phyloP scores from a whole-genome alignment of 805 yeast genomes.

The Kodamaea restingae region DNA sequence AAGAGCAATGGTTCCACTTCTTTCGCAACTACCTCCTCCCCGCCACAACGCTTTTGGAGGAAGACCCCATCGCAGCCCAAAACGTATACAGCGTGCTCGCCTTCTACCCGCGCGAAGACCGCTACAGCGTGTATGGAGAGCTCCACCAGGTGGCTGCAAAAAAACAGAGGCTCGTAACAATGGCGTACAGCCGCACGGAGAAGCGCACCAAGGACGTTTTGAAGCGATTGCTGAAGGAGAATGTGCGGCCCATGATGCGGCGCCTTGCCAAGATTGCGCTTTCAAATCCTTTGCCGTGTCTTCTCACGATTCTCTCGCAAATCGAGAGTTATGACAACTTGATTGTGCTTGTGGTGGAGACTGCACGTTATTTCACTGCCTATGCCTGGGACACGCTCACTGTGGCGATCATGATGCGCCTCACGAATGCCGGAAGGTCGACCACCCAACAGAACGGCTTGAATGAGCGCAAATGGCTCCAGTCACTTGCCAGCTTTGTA shows the following conservation, averaged over 20 bases:
- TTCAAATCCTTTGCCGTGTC: constrained; percentile 75
- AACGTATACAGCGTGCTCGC: constrained; percentile 55
- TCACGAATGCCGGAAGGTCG: constrained; percentile 61
- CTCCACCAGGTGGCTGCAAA: constrained; percentile 56
- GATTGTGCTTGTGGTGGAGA: constrained; percentile 69
- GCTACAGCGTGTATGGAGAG: constrained; percentile 82
- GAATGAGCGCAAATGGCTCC: constrained; percentile 79
- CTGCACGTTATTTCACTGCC: constrained; percentile 68
- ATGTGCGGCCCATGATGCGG: constrained; percentile 68
- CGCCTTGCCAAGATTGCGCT: constrained; percentile 67
- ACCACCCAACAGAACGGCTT: constrained; percentile 75
- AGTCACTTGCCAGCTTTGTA: constrained; percentile 72
- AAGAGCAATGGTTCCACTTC: constrained; percentile 50
- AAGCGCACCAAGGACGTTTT: constrained; percentile 73
- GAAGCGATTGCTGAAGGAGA: constrained; percentile 79
- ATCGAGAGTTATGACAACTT: constrained; percentile 91
- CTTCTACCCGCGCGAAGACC: constrained; percentile 52
- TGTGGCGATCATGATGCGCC: constrained; percentile 63
- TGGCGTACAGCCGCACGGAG: constrained; percentile 63
- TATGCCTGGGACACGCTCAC: constrained; percentile 86
- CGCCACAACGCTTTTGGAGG: constrained; percentile 47
- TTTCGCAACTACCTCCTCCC: constrained; percentile 67
- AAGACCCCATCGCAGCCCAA: constrained; percentile 56
- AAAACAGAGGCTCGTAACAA: constrained; percentile 50
- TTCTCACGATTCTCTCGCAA: constrained; percentile 68